Percentiles rank a stretch among this genome's conserved stretches.
These are phyloP conservation scores for Digitaria exilis DNA, from an alignment of 202 grass and related monocot species.

Conservation along the genomic window DNA sequence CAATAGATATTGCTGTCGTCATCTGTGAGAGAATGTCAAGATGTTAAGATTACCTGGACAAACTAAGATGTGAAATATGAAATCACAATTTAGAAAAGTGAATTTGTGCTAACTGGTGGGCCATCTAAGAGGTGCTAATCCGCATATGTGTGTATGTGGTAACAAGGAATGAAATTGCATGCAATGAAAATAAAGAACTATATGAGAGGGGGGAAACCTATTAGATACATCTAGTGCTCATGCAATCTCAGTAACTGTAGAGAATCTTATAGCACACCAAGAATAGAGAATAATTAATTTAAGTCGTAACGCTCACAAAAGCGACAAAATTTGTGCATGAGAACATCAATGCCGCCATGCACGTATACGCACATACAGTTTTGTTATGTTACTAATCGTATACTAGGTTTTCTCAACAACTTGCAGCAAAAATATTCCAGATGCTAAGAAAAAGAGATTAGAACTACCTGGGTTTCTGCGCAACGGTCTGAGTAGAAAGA, in stretches of 20 bases:
- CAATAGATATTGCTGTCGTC: conserved; percentile 97
- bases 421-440: conserved; percentile 27
- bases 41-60: conserved; percentile 17
- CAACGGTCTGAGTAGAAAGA: background rate
- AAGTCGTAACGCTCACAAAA: conserved; percentile 7
- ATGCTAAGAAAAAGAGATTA: conserved; percentile 28
- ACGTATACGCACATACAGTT: conserved; percentile 18
- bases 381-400: background rate
- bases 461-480: conserved; percentile 3
- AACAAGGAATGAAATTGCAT: conserved; percentile 34
- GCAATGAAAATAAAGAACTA: conserved; percentile 38
- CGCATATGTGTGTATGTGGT: conserved; percentile 1
- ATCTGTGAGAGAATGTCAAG: conserved; percentile 62
- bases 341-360: conserved; percentile 41
- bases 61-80: conserved; percentile 24
- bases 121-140: conserved; percentile 6
- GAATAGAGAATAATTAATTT: conserved; percentile 45
- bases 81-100: background rate
- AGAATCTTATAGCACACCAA: background rate
- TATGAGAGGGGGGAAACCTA: background rate
- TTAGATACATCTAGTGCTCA: background rate
- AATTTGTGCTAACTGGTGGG: background rate
- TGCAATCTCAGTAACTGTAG: conserved; percentile 14
- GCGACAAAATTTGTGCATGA: conserved; percentile 9
- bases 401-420: conserved; percentile 25